Conservation (phyloP, 75 land plant species). For the Cryptomeria japonica region DNA sequence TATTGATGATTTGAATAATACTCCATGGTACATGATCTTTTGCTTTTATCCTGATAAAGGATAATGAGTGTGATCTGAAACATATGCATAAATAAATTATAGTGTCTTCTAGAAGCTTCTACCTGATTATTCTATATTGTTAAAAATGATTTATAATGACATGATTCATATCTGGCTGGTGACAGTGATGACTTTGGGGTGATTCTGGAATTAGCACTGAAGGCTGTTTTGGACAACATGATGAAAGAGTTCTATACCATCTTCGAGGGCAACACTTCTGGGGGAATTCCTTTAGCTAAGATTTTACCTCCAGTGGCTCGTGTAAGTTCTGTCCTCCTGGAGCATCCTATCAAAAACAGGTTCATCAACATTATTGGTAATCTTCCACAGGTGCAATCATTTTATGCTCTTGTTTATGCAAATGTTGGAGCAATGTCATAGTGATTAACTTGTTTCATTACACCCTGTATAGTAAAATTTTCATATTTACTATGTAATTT, state of each 20-base stretch:
- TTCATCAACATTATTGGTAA: conserved; percentile 47
- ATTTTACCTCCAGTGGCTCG: conserved; percentile 67
- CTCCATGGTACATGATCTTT: too few relatives aligned
- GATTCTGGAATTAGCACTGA: conserved; percentile 53
- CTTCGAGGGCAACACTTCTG: conserved; percentile 22
- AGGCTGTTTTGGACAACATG: conserved; percentile 51
- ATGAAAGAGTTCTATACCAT: conserved; percentile 44
- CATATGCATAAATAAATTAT: too few relatives aligned
- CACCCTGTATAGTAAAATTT: not conserved
- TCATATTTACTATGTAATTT: not conserved
- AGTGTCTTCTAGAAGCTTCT: too few relatives aligned
- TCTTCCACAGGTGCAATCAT: conserved; percentile 68
- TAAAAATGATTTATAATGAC: not conserved
- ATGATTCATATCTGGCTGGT: conserved; percentile 1
- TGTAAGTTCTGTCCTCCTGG: conserved; percentile 51
- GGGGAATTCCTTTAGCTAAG: conserved; percentile 72
- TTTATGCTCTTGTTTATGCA: conserved; percentile 42
- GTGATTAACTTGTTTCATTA: not conserved
- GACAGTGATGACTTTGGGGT: conserved; percentile 75
- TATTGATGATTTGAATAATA: too few relatives aligned
- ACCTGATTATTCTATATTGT: too few relatives aligned
- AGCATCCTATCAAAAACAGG: conserved; percentile 59
- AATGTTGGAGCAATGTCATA: conserved; percentile 6
- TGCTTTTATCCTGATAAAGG: too few relatives aligned
- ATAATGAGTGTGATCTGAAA: too few relatives aligned